Conservation (phyloP, 2,329 filamentous ascomycete genomes). For the Pseudogymnoascus pannorum region DNA sequence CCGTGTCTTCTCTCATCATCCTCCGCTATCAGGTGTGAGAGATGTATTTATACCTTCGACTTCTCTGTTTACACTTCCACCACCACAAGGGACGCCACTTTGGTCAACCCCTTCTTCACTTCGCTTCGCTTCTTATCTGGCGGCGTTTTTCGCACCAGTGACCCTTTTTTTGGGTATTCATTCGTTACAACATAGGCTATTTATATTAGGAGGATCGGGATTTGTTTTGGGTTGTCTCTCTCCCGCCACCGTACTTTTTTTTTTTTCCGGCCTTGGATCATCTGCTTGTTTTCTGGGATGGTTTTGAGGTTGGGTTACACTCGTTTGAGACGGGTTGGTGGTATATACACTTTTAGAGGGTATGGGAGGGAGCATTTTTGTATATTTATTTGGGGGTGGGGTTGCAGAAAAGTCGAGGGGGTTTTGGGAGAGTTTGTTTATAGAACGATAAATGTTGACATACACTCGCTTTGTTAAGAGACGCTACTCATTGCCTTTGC, state of each 20-base stretch:
- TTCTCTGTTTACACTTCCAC: constrained; percentile 4
- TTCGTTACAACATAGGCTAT: constrained; percentile 5
- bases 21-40: constrained; percentile 3
- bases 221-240: not conserved
- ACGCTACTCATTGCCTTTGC: not conserved
- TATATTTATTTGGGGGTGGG: not conserved
- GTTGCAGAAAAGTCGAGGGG: not conserved
- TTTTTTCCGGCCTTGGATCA: constrained; percentile 2
- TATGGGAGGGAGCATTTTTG: not conserved
- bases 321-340: constrained; percentile 7
- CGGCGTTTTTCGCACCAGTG: not conserved
- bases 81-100: not conserved
- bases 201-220: constrained; percentile 1
- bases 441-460: not conserved
- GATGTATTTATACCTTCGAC: constrained; percentile 9
- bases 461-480: constrained; percentile 7
- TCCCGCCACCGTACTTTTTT: constrained; percentile 2
- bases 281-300: not conserved
- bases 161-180: constrained; percentile 7
- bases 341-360: not conserved
- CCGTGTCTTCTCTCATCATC: not conserved
- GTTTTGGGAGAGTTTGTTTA: not conserved
- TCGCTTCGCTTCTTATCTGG: not conserved
- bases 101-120: not conserved
- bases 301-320: not conserved